Evolutionary conservation across 371 early-diverging fungal species (phyloP).

Genomic region (Apophysomyces ossiformis): DNA sequence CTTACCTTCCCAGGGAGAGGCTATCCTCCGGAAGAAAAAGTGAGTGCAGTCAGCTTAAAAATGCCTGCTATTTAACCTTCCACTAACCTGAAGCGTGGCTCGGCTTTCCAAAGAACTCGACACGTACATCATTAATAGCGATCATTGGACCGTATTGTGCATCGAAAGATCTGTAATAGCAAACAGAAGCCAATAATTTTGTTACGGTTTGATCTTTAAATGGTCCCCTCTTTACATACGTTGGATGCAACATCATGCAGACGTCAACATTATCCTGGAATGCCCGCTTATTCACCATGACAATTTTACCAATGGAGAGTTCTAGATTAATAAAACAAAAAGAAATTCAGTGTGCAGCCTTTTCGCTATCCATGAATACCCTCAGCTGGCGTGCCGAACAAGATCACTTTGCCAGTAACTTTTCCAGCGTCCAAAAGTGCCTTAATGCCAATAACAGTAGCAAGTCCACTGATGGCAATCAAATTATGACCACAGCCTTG

Average conservation of each 20-base stretch:
- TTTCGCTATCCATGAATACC: slow-evolving; percentile 14
- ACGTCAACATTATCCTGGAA: slow-evolving; percentile 64
- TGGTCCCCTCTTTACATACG: slow-evolving; percentile 30
- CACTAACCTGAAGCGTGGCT: slow-evolving; percentile 54
- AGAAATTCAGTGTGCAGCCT: background rate
- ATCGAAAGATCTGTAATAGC: slow-evolving; percentile 19
- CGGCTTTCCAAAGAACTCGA: slow-evolving; percentile 64
- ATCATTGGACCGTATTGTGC: slow-evolving; percentile 31
- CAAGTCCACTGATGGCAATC: slow-evolving; percentile 70
- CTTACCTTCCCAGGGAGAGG: slow-evolving; percentile 71
- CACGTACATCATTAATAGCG: slow-evolving; percentile 42
- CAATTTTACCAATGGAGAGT: slow-evolving; percentile 68
- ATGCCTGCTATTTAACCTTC: no score
- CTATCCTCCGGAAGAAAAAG: background rate
- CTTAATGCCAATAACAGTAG: slow-evolving; percentile 59
- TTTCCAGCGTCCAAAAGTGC: slow-evolving; percentile 50
- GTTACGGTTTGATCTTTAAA: no score
- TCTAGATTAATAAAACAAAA: slow-evolving; percentile 21
- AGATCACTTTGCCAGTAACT: slow-evolving; percentile 58
- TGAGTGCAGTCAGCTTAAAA: no score
- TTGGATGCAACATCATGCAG: slow-evolving; percentile 78
- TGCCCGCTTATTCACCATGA: slow-evolving; percentile 61
- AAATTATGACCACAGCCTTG: slow-evolving; percentile 67
- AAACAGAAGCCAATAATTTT: background rate
- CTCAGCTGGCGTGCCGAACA: slow-evolving; percentile 82